Evolutionary conservation across 148 eudicot species (phyloP), one percentile per base, ranked within the genome.

Genomic region (Arctostaphylos glauca): DNA sequence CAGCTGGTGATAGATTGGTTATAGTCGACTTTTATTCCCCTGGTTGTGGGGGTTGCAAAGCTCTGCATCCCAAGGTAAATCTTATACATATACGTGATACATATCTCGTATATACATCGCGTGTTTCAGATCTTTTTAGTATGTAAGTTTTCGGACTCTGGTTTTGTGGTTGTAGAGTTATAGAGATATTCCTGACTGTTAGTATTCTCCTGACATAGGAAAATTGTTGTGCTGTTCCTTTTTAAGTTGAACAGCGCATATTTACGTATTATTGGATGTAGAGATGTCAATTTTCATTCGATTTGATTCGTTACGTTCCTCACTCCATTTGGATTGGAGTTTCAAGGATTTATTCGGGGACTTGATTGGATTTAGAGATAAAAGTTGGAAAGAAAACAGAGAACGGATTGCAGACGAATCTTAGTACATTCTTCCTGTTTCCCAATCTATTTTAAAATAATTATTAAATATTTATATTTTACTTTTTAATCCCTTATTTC

Each of bases 1-100:
- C 73, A 85, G 90, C 98, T 59, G 94, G 93, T 85, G 94, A 94
- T 81, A 89, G 71, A 67, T 93, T 95, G 90, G 98, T 94, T 59
- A 87, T 95, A 58, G 85, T 95, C 71, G 95, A 89, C 81, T 94
- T 95, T 54, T 95, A 92, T 79, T 95, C 98, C 68, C 98, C 98
- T 89, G 96, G 96, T 79, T 95, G 98, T 91, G 98, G 98, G 50
- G 98, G 98, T 54, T 95, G 98, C 86, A 94, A 86, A 86, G 83
- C 96, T 77, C 86, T 95, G 84, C 98, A 95, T 78, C 98, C 98
- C 18, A 95, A 95, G 98, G 98, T 94, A 89, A 15, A 44, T 44
- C 25, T 53, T 53, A 55, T 41, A n/a, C 15, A 4, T 59, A 13
- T 64, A 44, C 3, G 3, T 60, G n/a, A n/a, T 15, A 41, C 0